phyloP scores from a whole-genome alignment of 306 rosid species.

The Canavalia ensiformis region DNA sequence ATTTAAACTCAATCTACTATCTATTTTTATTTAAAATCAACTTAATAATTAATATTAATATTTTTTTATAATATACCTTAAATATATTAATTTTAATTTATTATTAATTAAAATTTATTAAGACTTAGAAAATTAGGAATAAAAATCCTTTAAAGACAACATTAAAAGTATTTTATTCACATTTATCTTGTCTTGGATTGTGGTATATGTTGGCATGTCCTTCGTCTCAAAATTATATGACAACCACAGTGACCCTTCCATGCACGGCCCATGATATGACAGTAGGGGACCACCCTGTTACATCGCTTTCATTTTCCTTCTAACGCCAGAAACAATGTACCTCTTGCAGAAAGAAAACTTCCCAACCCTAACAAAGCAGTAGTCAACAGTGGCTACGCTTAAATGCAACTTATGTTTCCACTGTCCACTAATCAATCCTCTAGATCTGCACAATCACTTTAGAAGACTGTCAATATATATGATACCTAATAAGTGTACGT shows the following conservation, averaged over 20 bases:
- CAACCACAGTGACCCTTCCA: neutral
- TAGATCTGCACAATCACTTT: neutral
- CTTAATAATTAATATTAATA: too few species aligned
- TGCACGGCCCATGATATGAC: neutral
- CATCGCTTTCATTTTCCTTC: neutral
- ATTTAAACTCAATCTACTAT: too few species aligned
- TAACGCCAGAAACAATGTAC: conserved; percentile 8
- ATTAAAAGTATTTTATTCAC: neutral
- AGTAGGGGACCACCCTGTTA: conserved; percentile 18
- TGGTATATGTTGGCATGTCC: neutral
- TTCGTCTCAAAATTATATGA: neutral
- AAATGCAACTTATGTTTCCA: conserved; percentile 21
- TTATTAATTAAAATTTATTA: neutral
- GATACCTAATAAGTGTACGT: neutral
- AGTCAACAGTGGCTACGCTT: conserved; percentile 28
- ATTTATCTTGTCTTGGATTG: neutral
- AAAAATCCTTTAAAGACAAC: neutral
- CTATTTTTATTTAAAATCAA: too few species aligned
- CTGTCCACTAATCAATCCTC: conserved; percentile 12
- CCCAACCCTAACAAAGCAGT: neutral
- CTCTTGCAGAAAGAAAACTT: neutral
- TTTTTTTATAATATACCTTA: too few species aligned
- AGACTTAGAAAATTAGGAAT: neutral
- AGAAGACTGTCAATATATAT: too few species aligned
- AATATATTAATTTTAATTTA: neutral